Conservation (phyloP, 2,329 filamentous ascomycete genomes). For the Paecilomyces formosus region DNA sequence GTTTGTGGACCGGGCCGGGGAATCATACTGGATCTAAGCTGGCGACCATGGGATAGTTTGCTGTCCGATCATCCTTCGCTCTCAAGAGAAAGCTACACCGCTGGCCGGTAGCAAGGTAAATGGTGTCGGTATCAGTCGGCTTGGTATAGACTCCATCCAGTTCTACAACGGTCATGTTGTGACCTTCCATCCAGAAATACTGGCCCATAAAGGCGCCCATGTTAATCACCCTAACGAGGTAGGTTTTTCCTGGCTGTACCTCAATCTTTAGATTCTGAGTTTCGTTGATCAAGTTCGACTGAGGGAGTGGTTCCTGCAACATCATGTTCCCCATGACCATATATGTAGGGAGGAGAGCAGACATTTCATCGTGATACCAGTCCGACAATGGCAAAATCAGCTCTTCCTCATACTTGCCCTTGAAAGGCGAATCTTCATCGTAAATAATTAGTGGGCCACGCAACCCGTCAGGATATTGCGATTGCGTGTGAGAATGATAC, state of each 20-base stretch:
- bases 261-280: conserved; percentile 43
- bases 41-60: background rate
- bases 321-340: conserved; percentile 43
- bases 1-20: background rate
- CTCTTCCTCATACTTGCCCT: conserved; percentile 51
- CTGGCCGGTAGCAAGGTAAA: background rate
- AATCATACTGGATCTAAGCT: background rate
- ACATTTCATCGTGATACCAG: conserved; percentile 58
- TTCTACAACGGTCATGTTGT: background rate
- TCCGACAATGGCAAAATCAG: conserved; percentile 56
- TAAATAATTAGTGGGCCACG: conserved; percentile 55
- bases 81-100: background rate
- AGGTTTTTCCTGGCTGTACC: conserved; percentile 60
- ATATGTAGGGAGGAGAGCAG: conserved; percentile 38
- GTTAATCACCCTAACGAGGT: conserved; percentile 64
- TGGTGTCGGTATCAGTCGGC: background rate
- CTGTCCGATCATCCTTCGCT: background rate
- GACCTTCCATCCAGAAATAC: background rate
- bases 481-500: conserved; percentile 60
- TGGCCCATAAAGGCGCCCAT: conserved; percentile 58
- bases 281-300: conserved; percentile 64
- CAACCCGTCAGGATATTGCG: conserved; percentile 60
- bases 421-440: conserved; percentile 51
- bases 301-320: conserved; percentile 57
- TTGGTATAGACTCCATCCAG: background rate